Evolutionary conservation across 768 basidiomycete genomes (phyloP), one percentile per base, ranked within the genome.

Genomic region (Lentinula edodes): DNA sequence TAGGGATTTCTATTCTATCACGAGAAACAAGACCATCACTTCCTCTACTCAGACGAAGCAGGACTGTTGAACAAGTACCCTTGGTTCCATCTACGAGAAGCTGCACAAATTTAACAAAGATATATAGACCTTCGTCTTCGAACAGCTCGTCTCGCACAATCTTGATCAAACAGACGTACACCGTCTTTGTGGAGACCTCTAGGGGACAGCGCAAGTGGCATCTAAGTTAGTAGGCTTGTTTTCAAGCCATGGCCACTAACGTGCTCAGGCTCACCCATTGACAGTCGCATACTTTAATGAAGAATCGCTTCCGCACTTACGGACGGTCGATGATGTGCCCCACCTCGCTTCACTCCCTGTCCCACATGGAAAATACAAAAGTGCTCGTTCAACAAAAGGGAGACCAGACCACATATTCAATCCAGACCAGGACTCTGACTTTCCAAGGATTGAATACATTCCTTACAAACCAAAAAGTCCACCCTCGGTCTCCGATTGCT

Each of bases 1-100:
- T 64, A 91, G 87, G 89, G 89, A 60, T 91, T 91, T 68, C 75
- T 91, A 32, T 88, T 90, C 73, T 91, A 91, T 69, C 85, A 89
- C 63, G 90, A 91, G 71, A 90, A 88, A 67, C 83, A 85, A 62
- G 78, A 85, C 54, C 70, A 73, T 23, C 74, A 75, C 15, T 71
- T 72, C 8, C 65, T 74, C 36, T 76, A 76, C 41, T 63, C 73
- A n/a, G 75, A 75, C n/a, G 45, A 32, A 61, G 68, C 80, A 61
- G 83, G 82, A 39, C 75, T 76, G 63, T 83, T 81, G 52, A 74
- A 73, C 58, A 71, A 75, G 53, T 84, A 76, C 70, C 71, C 28
- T 39, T 39, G 0, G 5, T 15, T 10, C 39, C 41, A 63, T 53
- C 45, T 55, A 58, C 20, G 45, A 48, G 42, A 60, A 12, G 51